Conservation (phyloP, 192 early-diverging fungal genomes). For the Spinellus fusiger region DNA sequence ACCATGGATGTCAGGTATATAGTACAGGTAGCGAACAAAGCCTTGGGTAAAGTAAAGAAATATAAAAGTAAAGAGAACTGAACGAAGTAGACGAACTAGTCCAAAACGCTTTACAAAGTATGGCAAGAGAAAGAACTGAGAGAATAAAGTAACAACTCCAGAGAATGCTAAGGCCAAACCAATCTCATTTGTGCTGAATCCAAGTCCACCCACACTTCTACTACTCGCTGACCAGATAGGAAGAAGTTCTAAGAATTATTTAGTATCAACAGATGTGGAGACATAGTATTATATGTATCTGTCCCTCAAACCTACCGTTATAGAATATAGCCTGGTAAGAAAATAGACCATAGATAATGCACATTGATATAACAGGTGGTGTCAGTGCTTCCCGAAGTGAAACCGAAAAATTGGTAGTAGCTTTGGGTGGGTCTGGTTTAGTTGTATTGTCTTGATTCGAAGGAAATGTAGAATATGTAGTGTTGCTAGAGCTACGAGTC, state of each 20-base stretch:
- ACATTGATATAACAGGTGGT: constrained; percentile 14
- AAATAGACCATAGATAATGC: constrained; percentile 11
- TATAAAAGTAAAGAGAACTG: constrained; percentile 13
- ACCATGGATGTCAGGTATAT: constrained; percentile 19
- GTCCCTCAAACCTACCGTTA: constrained; percentile 22
- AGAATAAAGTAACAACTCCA: constrained; percentile 35
- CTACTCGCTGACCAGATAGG: constrained; percentile 15
- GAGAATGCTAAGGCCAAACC: constrained; percentile 44
- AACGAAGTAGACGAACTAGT: constrained; percentile 32
- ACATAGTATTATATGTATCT: no score
- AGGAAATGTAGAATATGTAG: background rate
- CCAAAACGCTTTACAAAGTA: constrained; percentile 38
- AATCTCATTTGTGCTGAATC: constrained; percentile 39
- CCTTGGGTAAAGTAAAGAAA: constrained; percentile 15
- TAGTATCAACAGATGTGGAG: background rate
- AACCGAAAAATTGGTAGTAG: no score
- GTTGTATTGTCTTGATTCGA: no score
- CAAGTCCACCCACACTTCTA: constrained; percentile 42
- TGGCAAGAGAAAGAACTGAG: constrained; percentile 46
- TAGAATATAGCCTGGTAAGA: constrained; percentile 18
- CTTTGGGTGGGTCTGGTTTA: constrained; percentile 4
- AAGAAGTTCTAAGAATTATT: constrained; percentile 4
- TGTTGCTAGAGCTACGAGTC: no score
- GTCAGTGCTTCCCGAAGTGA: constrained; percentile 19
- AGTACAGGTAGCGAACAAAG: constrained; percentile 17